Conservation (phyloP, 2,329 filamentous ascomycete genomes). For the Phialocephala sp. region DNA sequence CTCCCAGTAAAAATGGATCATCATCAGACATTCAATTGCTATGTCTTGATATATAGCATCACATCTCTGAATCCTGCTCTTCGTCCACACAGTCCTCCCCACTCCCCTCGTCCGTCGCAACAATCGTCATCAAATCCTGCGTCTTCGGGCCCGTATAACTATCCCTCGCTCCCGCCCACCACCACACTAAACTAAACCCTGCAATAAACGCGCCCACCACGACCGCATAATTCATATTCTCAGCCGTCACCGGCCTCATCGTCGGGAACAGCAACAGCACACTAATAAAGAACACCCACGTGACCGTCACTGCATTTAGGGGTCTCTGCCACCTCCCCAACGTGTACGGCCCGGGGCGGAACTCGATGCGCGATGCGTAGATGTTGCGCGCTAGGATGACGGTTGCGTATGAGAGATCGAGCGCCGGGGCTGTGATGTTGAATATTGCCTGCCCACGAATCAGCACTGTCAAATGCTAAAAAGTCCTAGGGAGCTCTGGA, state of each 20-base stretch:
- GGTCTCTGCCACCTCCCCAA: slow-evolving; percentile 60
- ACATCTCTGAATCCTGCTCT: neutral
- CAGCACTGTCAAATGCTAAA: too few species aligned
- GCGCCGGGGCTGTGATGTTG: slow-evolving; percentile 56
- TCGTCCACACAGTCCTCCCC: slow-evolving; percentile 9
- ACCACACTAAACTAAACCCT: slow-evolving; percentile 56
- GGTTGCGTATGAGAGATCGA: slow-evolving; percentile 61
- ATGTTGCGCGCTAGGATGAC: slow-evolving; percentile 58
- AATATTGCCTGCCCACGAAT: too few species aligned
- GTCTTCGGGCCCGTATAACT: slow-evolving; percentile 65
- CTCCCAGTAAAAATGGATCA: neutral
- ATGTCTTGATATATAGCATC: neutral
- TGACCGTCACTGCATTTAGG: slow-evolving; percentile 61
- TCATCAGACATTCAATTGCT: neutral
- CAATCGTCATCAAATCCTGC: slow-evolving; percentile 49
- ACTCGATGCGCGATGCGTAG: slow-evolving; percentile 33
- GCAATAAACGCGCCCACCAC: slow-evolving; percentile 53
- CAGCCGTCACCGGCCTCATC: slow-evolving; percentile 50
- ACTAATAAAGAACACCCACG: slow-evolving; percentile 68
- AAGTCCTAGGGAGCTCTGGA: too few species aligned
- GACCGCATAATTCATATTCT: slow-evolving; percentile 58
- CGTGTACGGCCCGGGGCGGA: slow-evolving; percentile 56
- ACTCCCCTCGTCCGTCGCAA: slow-evolving; percentile 15
- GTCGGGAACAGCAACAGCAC: slow-evolving; percentile 62
- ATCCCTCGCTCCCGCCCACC: slow-evolving; percentile 45